Evolutionary conservation across 495 filamentous ascomycete species (phyloP), one percentile per base, ranked within the genome.

Genomic region (Cercophora newfieldiana): DNA sequence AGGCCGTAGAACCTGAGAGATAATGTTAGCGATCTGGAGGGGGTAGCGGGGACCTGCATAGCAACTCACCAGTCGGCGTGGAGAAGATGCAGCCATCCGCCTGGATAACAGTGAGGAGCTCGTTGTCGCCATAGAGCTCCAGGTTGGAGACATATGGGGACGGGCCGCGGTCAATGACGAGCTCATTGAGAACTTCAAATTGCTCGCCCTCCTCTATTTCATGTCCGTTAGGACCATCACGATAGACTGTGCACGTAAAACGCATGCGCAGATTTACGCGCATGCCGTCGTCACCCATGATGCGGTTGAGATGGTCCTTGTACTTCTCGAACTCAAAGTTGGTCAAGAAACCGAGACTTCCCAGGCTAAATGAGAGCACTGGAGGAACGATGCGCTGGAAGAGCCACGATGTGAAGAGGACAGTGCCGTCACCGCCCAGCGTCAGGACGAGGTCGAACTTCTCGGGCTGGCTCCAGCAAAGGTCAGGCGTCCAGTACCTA

Each of bases 21-120:
- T 60, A 26, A 1, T 48, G 30, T 60, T 19, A 56, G 49, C 47
- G 3, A n/a, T 44, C 12, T 44, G 0, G 31, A n/a, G 16, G n/a
- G 16, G n/a, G 59, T 69, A 5, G 69, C 56, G 48, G 58, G 14
- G 44, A 37, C 30, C 47, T 73, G 18, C 28, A 19, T 25, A 65
- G 10, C 59, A 56, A 48, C 79, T 75, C 84, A 83, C 89, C 92
- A 44, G 95, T 99, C 1, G 95, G 95, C 0, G 95, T 99, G 33
- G 92, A 94, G 76, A 99, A 96, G 67, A 98, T 98, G 79, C 92
- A 95, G 58, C 95, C 95, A 68, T 99, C 95, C 24, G 95, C 95
- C 81, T 96, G 93, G 60, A 99, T 89, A 48, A 97, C 91, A 19
- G 95, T 99, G 61, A 99, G 84, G 24, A 96, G 87, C 78, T 94